Conservation (phyloP, 2,329 filamentous ascomycete species). For the Metarhizium robertsii region DNA sequence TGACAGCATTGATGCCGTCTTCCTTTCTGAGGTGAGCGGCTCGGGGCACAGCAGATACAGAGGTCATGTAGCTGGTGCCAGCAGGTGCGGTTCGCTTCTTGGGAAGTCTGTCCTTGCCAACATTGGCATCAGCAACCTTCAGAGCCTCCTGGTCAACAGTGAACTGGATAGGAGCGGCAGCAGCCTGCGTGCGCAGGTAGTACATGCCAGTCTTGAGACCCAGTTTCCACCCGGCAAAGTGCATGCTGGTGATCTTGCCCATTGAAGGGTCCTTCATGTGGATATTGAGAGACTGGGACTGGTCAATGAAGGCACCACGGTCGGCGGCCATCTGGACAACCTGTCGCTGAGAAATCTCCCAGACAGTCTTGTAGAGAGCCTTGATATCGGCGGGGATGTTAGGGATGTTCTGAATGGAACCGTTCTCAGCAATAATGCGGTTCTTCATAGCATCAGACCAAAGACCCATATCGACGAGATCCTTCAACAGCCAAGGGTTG, state of each 20-base stretch:
- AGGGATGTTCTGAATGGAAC: slow-evolving; percentile 92
- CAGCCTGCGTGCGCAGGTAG: slow-evolving; percentile 96
- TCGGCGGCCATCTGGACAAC: slow-evolving; percentile 98
- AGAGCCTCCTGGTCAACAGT: slow-evolving; percentile 96
- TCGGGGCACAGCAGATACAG: slow-evolving; percentile 53
- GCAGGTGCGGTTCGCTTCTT: slow-evolving; percentile 63
- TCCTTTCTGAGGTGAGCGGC: slow-evolving; percentile 56
- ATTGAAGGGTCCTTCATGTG: slow-evolving; percentile 99
- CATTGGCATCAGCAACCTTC: slow-evolving; percentile 73
- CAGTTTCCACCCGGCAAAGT: slow-evolving; percentile 98
- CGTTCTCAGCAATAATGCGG: slow-evolving; percentile 94
- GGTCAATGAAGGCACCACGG: slow-evolving; percentile 96
- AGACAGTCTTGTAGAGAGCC: slow-evolving; percentile 97
- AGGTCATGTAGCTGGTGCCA: slow-evolving; percentile 44
- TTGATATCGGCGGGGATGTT: slow-evolving; percentile 96
- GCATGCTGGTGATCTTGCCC: slow-evolving; percentile 99
- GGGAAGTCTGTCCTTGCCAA: slow-evolving; percentile 52
- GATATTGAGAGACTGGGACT: slow-evolving; percentile 98
- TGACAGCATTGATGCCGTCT: slow-evolving; percentile 26
- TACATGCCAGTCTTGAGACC: slow-evolving; percentile 99
- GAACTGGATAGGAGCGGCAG: slow-evolving; percentile 95
- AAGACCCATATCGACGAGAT: slow-evolving; percentile 92
- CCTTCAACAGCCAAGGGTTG: slow-evolving; percentile 97
- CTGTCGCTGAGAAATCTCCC: slow-evolving; percentile 94
- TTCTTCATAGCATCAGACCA: slow-evolving; percentile 99